Conservation (phyloP, 139 green algal species). For the Zygnema circumcarinatum region DNA sequence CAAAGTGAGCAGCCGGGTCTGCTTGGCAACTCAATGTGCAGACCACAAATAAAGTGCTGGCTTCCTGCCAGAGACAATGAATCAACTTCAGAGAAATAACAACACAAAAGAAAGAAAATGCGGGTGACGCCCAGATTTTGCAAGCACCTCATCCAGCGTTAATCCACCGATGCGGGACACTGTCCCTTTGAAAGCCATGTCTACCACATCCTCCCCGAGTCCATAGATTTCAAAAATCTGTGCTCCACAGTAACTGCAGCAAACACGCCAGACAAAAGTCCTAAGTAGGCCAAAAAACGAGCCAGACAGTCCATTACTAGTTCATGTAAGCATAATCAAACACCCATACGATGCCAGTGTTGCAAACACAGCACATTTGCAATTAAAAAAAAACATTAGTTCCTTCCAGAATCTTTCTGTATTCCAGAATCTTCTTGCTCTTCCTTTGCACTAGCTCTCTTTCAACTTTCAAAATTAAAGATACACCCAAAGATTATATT, state of each 20-base stretch:
- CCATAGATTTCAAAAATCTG: constrained; percentile 99
- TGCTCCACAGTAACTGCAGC: constrained; percentile 64
- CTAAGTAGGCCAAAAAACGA: no score
- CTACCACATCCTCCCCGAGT: constrained; percentile 88
- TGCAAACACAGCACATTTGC: no score
- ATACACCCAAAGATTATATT: no score
- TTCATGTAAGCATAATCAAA: no score
- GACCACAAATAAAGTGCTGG: not conserved
- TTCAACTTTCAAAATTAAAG: no score
- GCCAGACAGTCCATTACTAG: no score
- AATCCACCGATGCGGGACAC: constrained; percentile 97
- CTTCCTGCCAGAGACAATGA: not conserved
- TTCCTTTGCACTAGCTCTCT: no score
- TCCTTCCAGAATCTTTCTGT: no score
- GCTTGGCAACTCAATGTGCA: not conserved
- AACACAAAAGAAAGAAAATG: not conserved
- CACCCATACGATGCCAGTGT: no score
- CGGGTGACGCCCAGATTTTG: no score
- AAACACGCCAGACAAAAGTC: constrained; percentile 13
- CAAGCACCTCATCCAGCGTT: constrained; percentile 89
- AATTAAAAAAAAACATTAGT: no score
- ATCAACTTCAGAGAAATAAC: not conserved
- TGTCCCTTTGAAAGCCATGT: constrained; percentile 70
- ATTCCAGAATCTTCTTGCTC: no score
- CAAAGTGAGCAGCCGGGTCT: not conserved